These are phyloP conservation scores for Begonia peltatifolia DNA, from an alignment of 306 rosid species.

Conservation along the genomic window DNA sequence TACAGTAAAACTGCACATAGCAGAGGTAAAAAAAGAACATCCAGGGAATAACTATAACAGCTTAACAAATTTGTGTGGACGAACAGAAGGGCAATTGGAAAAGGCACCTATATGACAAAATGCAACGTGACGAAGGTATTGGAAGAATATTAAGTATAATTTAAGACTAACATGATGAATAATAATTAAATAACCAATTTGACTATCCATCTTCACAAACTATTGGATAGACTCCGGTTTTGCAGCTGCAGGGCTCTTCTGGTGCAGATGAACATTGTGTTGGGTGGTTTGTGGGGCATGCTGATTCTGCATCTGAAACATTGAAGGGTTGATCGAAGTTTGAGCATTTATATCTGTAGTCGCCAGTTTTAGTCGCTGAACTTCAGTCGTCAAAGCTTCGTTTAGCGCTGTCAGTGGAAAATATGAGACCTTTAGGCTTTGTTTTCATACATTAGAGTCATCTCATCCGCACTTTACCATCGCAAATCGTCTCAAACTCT, in stretches of 20 bases:
- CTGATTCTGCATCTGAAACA: slow-evolving; percentile 45
- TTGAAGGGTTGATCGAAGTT: slow-evolving; percentile 38
- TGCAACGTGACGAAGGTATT: too few relatives aligned
- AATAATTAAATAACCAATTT: too few relatives aligned
- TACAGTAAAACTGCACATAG: too few relatives aligned
- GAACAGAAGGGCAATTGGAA: too few relatives aligned
- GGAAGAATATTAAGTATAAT: too few relatives aligned
- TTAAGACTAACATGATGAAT: too few relatives aligned
- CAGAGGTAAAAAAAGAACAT: too few relatives aligned
- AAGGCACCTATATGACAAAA: too few relatives aligned
- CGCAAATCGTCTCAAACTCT: neutral
- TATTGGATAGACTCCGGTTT: slow-evolving; percentile 47
- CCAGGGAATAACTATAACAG: too few relatives aligned
- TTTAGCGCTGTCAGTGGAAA: slow-evolving; percentile 48
- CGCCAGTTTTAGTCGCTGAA: slow-evolving; percentile 75
- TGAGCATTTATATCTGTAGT: slow-evolving; percentile 50
- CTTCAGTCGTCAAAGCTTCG: slow-evolving; percentile 86
- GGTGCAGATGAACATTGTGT: slow-evolving; percentile 40
- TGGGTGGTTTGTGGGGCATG: slow-evolving; percentile 25
- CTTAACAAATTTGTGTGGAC: too few relatives aligned
- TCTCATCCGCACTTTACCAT: too few relatives aligned
- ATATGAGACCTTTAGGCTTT: neutral
- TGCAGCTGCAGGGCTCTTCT: slow-evolving; percentile 29
- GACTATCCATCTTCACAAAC: neutral
- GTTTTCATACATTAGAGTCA: too few relatives aligned